Base-by-base conservation (phyloP, 2,329 filamentous ascomycete species). In the Botrytis byssoidea region DNA sequence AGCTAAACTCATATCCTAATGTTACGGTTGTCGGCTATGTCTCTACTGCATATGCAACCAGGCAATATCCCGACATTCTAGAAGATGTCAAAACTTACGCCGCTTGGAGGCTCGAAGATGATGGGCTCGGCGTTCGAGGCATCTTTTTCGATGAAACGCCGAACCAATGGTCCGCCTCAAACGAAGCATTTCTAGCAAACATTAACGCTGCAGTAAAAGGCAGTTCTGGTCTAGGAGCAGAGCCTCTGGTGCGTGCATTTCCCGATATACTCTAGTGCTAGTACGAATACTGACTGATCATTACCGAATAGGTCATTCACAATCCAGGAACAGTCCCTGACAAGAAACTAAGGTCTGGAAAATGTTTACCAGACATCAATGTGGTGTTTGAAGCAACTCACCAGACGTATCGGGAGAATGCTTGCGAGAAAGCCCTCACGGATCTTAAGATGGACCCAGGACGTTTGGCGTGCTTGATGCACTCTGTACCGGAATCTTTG, bases 11-110 rank as follows among this genome's bases (percentile, higher is more conserved):
- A 29, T 81, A 82, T 66, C 77, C 67, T 55, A 84, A 84, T 69
- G 80, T 83, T 42, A 75, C 77, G 0, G 77, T 82, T 10, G 74
- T 84, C 29, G 83, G 83, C 14, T 85, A 85, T 73, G 81, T 84
- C 35, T 78, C 78, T 18, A 83, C 82, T 4, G 69, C 74, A 29
- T 83, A 83, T 67, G 80, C 79, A 22, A 77, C 73, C 44, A 69
- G 74, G 48, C 57, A 65, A 51, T 66, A 48, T 57, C 60, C 59
- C 25, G n/a, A 18, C 4, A 44, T 74, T 61, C 44, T 48, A 32
- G 66, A 51, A 66, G 75, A 77, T 57, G 44, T 77, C 12, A 73
- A 63, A 18, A 74, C 68, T 37, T 77, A 76, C 57, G 60, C 74
- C 9, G 61, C 35, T 8, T 77, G 76, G 76, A 68, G 71, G 59